These are phyloP conservation scores for Colletotrichum truncatum DNA, from an alignment of 2,329 filamentous ascomycete species.

Conservation along the genomic window DNA sequence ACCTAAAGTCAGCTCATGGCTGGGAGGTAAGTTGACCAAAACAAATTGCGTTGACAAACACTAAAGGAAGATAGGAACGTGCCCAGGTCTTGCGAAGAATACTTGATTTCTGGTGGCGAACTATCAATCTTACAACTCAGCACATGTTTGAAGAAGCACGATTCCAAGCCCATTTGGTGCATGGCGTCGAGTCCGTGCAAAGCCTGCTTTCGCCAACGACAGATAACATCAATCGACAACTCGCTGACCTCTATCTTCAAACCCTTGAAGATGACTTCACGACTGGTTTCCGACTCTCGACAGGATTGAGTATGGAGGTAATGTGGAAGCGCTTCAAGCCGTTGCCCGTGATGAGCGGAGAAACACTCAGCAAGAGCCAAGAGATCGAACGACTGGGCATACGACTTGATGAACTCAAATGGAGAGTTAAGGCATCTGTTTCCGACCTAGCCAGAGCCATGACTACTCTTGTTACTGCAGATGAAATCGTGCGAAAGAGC, in stretches of 20 bases:
- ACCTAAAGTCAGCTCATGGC: conserved; percentile 35
- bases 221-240: conserved; percentile 41
- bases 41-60: neutral
- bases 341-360: conserved; percentile 57
- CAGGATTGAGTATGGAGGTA: conserved; percentile 81
- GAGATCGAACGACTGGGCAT: conserved; percentile 65
- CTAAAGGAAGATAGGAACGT: conserved; percentile 36
- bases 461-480: conserved; percentile 63
- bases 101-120: conserved; percentile 64
- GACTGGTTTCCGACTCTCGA: conserved; percentile 75
- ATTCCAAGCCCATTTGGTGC: conserved; percentile 70
- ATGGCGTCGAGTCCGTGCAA: conserved; percentile 56
- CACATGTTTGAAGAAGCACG: conserved; percentile 66
- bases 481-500: conserved; percentile 61
- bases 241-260: conserved; percentile 50
- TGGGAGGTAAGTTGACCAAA: conserved; percentile 41
- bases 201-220: conserved; percentile 38
- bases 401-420: conserved; percentile 69
- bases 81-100: conserved; percentile 48
- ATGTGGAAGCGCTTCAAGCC: conserved; percentile 82
- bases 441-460: conserved; percentile 62
- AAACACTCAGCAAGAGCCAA: conserved; percentile 54
- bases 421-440: conserved; percentile 63
- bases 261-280: conserved; percentile 68
- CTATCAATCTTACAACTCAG: conserved; percentile 55